phyloP scores from a whole-genome alignment of 2,329 filamentous ascomycete genomes.

The Ceratocystiopsis sp. region DNA sequence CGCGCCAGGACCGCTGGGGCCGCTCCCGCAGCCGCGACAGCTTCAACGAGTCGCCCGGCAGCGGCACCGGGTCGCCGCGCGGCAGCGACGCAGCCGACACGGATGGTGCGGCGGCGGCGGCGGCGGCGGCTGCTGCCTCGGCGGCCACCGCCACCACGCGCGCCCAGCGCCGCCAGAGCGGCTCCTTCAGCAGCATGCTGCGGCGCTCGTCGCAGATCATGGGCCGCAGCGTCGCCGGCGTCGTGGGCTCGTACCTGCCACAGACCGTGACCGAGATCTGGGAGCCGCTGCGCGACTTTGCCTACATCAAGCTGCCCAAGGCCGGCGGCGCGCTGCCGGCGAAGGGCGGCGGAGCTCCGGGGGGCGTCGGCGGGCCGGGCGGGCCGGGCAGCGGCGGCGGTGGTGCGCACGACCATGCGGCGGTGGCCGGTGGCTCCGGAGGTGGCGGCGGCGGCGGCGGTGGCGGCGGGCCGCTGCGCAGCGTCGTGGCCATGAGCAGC shows the following conservation, averaged over 20 bases:
- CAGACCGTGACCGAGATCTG: slow-evolving; percentile 94
- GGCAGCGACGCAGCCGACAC: slow-evolving; percentile 27
- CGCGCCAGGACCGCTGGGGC: slow-evolving; percentile 33
- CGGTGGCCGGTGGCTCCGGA: slow-evolving; percentile 17
- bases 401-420: no score
- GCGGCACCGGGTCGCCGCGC: slow-evolving; percentile 25
- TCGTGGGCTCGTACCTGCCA: slow-evolving; percentile 81
- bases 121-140: no score
- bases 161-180: slow-evolving; percentile 36
- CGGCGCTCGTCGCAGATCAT: slow-evolving; percentile 92
- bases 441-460: slow-evolving; percentile 7
- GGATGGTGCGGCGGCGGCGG: slow-evolving; percentile 9
- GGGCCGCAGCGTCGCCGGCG: slow-evolving; percentile 71
- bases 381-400: background rate
- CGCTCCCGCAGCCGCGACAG: slow-evolving; percentile 38
- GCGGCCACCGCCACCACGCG: slow-evolving; percentile 1
- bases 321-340: slow-evolving; percentile 10
- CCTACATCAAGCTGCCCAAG: slow-evolving; percentile 85
- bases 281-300: slow-evolving; percentile 90
- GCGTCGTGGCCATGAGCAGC: slow-evolving; percentile 94
- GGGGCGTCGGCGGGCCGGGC: no score
- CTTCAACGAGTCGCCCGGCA: slow-evolving; percentile 32
- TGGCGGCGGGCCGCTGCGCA: slow-evolving; percentile 47
- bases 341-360: background rate
- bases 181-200: slow-evolving; percentile 77